Conservation (phyloP, 129 eudicot genomes). For the Ambrosia artemisiifolia region DNA sequence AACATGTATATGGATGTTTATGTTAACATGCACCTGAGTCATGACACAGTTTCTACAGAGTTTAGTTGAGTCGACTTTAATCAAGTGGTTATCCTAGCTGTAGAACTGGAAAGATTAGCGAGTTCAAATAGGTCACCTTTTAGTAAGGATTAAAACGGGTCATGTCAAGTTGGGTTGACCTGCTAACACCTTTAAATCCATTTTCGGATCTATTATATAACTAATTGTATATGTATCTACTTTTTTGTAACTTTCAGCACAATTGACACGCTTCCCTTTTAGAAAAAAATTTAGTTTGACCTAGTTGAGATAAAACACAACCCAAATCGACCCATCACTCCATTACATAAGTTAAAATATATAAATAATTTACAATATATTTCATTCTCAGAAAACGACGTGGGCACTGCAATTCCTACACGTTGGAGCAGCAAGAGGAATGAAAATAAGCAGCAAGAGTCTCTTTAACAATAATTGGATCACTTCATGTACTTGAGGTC, state of each 20-base stretch:
- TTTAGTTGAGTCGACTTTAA: neutral
- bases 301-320: neutral
- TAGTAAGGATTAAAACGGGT: neutral
- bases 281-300: neutral
- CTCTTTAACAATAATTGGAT: neutral
- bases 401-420: slow-evolving; percentile 14
- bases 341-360: neutral
- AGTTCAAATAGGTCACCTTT: neutral
- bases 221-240: neutral
- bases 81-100: neutral
- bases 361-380: neutral
- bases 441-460: slow-evolving; percentile 3
- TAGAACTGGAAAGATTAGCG: neutral
- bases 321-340: neutral
- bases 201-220: neutral
- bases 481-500: too few species aligned
- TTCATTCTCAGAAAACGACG: slow-evolving; percentile 15
- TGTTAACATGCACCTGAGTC: too few species aligned
- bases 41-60: too few species aligned
- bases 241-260: too few species aligned
- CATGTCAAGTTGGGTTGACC: neutral
- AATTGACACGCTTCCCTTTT: neutral
- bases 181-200: neutral
- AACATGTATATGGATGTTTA: too few species aligned
- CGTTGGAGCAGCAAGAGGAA: slow-evolving; percentile 12